Percentiles rank a stretch among this genome's conserved stretches.
Conservation (phyloP, 352 stramenopile species). For the Lagenidium giganteum region DNA sequence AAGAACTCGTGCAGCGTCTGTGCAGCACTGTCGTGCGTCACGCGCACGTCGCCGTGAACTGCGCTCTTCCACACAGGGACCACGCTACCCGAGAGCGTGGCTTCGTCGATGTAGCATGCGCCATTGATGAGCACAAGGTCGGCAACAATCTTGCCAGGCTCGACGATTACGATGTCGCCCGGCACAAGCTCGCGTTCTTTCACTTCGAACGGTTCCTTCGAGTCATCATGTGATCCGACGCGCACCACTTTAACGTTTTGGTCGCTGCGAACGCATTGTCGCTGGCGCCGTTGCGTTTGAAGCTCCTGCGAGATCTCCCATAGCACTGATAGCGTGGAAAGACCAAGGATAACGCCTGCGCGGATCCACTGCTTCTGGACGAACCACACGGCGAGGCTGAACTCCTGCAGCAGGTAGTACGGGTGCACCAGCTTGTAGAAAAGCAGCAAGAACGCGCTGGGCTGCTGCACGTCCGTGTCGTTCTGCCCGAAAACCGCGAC, state of each 20-base stretch:
- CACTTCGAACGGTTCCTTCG: constrained; percentile 6
- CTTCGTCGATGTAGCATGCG: constrained; percentile 33
- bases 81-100: constrained; percentile 37
- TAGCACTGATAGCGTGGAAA: constrained; percentile 30
- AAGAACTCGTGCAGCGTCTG: constrained; percentile 21
- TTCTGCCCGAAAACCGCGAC: constrained; percentile 39
- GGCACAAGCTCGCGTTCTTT: constrained; percentile 39
- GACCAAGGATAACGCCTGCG: constrained; percentile 30
- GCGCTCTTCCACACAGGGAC: constrained; percentile 38
- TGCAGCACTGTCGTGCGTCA: constrained; percentile 23
- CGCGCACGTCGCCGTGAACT: constrained; percentile 1
- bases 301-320: constrained; percentile 50
- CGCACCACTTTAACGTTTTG: constrained; percentile 28
- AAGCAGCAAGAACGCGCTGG: constrained; percentile 26
- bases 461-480: constrained; percentile 30
- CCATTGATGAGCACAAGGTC: constrained; percentile 41
- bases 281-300: constrained; percentile 32
- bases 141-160: constrained; percentile 21
- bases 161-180: constrained; percentile 38
- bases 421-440: constrained; percentile 52
- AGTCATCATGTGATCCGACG: not conserved
- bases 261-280: constrained; percentile 32
- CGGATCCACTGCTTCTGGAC: constrained; percentile 34
- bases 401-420: constrained; percentile 62
- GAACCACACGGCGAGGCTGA: constrained; percentile 45